Conservation (phyloP, 805 yeast species). For the Starmerella bombi region DNA sequence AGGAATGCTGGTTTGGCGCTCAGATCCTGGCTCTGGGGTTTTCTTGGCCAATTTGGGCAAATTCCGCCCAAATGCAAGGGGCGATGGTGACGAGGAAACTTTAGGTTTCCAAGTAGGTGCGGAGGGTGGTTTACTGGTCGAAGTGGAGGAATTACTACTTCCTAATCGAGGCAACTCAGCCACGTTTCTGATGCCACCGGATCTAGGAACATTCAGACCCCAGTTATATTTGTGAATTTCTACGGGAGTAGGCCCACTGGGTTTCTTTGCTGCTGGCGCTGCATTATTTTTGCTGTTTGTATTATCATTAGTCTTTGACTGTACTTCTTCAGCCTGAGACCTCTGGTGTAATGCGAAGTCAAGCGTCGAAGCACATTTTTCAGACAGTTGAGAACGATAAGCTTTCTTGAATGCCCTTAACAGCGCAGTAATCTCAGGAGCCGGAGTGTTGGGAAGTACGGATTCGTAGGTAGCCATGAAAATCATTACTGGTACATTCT, state of each 20-base stretch:
- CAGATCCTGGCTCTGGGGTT: not conserved
- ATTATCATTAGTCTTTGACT: not conserved
- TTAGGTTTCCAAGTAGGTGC: not conserved
- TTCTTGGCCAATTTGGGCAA: slow-evolving; percentile 3
- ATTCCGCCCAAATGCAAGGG: not conserved
- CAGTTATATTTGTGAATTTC: slow-evolving; percentile 6
- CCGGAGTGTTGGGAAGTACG: slow-evolving; percentile 9
- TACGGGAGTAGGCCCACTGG: slow-evolving; percentile 5
- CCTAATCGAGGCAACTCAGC: slow-evolving; percentile 17
- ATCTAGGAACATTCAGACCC: slow-evolving; percentile 7
- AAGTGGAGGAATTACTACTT: not conserved
- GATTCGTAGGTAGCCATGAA: slow-evolving; percentile 19
- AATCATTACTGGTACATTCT: slow-evolving; percentile 18
- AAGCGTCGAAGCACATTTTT: not conserved
- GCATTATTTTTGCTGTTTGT: not conserved
- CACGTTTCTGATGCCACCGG: slow-evolving; percentile 4
- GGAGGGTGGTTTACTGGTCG: not conserved
- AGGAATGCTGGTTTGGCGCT: not conserved
- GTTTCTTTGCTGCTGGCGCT: not conserved
- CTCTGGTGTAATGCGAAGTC: slow-evolving; percentile 6
- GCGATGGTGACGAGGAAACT: not conserved
- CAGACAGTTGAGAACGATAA: not conserved
- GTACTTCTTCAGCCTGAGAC: slow-evolving; percentile 5
- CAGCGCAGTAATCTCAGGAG: slow-evolving; percentile 18
- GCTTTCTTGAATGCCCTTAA: slow-evolving; percentile 14